Base-by-base conservation (phyloP, 176 grass and related monocot genomes). In the Zea luxurians region DNA sequence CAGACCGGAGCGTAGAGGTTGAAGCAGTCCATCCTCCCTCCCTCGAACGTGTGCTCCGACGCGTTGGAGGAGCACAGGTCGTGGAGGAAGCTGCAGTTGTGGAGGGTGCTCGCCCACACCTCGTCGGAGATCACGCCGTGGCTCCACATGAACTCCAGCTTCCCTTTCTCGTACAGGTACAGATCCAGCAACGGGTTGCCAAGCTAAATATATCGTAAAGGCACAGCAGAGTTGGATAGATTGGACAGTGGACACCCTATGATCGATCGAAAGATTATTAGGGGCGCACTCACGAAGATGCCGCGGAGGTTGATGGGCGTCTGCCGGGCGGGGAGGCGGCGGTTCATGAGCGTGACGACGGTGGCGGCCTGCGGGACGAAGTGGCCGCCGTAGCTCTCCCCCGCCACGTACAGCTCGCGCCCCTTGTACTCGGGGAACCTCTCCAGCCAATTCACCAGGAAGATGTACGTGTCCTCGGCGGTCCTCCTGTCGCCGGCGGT, bases 301-400 rank as follows among this genome's bases (percentile, higher is more conserved):
- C 86, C 86, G 0, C n/a, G 18, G 49, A 89, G 87, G 65, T 84
- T 83, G 35, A 77, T 61, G 64, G 13, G 54, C 0, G 11, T 15
- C 44, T 3, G 2, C 20, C 5, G 13, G 9, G 7, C 18, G 0
- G 69, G 21, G 46, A 45, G 2, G 41, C 2, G 41, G 41, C 37
- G 34, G 74, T 84, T 84, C 57, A 71, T 36, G 15, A 6, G 43
- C 2, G 1, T n/a, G 44, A 92, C 81, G 11, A 68, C 10, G 9
- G 80, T 37, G 15, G 90, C 83, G 8, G 75, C 60, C 21, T 86
- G 15, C 6, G 90, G 86, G 4, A 92, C 54, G 37, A 74, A 92
- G 63, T 89, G 86, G 17, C 86, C 90, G 7, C 68, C 83, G 43
- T 86, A 92, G 75, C 90, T 92, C 74, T 92, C 86, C 0, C 90